These are phyloP conservation scores for Phytophthora podocarpi DNA, from an alignment of 352 stramenopile genomes.

Conservation along the genomic window DNA sequence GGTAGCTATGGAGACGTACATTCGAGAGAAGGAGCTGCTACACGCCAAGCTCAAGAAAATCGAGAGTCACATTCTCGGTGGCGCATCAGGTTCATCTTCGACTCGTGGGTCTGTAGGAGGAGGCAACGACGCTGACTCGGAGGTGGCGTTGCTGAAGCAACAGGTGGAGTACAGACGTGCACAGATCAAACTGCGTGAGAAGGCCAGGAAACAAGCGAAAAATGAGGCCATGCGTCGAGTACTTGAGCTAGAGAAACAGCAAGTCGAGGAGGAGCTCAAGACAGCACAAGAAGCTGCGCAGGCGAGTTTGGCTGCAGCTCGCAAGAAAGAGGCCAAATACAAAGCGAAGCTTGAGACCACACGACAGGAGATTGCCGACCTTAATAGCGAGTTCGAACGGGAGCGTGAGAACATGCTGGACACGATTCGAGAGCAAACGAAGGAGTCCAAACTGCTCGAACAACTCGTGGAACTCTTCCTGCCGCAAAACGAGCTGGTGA, in stretches of 20 bases:
- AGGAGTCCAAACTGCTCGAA: slow-evolving; percentile 87
- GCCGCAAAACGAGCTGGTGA: slow-evolving; percentile 83
- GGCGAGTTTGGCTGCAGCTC: slow-evolving; percentile 49
- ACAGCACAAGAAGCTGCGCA: slow-evolving; percentile 71
- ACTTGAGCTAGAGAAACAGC: slow-evolving; percentile 73
- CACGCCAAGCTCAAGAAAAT: slow-evolving; percentile 80
- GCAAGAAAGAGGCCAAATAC: slow-evolving; percentile 75
- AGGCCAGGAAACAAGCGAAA: slow-evolving; percentile 71
- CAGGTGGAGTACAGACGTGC: slow-evolving; percentile 81
- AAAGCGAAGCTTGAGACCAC: slow-evolving; percentile 75
- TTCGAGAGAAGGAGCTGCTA: slow-evolving; percentile 68
- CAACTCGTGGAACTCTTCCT: slow-evolving; percentile 89
- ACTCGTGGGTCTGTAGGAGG: slow-evolving; percentile 9
- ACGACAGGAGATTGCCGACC: slow-evolving; percentile 83
- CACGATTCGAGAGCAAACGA: slow-evolving; percentile 90
- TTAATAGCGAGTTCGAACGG: slow-evolving; percentile 85
- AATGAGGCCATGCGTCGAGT: slow-evolving; percentile 60
- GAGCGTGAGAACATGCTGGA: slow-evolving; percentile 87
- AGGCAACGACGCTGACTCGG: slow-evolving; percentile 48
- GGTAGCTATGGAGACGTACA: slow-evolving; percentile 64
- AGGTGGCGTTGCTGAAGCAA: slow-evolving; percentile 77
- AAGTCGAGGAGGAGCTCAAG: slow-evolving; percentile 77
- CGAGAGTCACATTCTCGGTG: slow-evolving; percentile 77
- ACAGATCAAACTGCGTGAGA: slow-evolving; percentile 83
- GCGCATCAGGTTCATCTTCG: slow-evolving; percentile 31